Base-by-base conservation (phyloP, 106 monocot genomes). In the Cymbidium sinense region DNA sequence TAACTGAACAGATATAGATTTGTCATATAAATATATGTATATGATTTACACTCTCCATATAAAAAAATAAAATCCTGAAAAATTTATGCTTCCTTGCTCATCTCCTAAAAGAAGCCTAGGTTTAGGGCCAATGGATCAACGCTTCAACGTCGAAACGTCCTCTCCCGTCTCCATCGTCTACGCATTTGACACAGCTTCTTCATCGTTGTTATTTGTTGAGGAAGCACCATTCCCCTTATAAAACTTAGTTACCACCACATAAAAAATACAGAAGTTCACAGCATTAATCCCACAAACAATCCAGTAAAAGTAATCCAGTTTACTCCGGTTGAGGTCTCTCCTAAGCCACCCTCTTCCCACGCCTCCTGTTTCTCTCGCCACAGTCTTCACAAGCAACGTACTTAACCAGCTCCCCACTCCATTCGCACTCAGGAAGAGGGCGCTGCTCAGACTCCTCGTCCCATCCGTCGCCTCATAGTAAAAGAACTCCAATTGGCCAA, bases 401-500 rank as follows among this genome's bases (percentile, higher is more conserved):
- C n/a, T n/a, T n/a, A n/a, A n/a, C n/a, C 82, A 86, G 31, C 52
- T 79, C 51, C 86, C 86, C 5, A 86, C 55, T 9, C 82, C 82
- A 7, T 74, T 50, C 64, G 82, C 82, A 31, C 82, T 82, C 9
- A 86, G 28, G 27, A 79, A 86, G 36, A 86, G 79, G 0, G 82
- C 82, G 27, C 82, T 86, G 65, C 79, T 79, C 7, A 86, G 34
- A 23, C 79, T 79, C 82, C 82, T 83, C 51, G 84, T 88, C 71
- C 86, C 77, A 12, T 80, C 84, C 1, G 91, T 80, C 2, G 86
- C 81, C 76, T 84, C 84, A 21, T 77, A 79, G 73, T 81, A 82
- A 75, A 91, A 91, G 61, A 91, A 91, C 70, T 88, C 88, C 70
- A 91, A 39, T 82, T 88, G 86, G 0, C 88, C 91, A 0, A 86